Conservation (phyloP, 257 asterid genomes). For the Solanum paucissectum region DNA sequence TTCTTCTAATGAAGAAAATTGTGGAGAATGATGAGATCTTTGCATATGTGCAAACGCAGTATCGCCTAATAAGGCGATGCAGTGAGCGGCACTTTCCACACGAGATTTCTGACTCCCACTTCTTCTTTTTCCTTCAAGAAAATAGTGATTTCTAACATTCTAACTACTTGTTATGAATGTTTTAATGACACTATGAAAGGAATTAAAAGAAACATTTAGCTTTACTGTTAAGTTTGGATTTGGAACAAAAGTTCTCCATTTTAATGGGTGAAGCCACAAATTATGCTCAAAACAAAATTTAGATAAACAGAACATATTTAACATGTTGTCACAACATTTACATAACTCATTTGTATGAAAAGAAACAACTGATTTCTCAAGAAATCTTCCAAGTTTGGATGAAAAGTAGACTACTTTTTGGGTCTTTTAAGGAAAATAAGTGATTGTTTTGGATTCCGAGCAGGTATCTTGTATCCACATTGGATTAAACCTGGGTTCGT, state of each 20-base stretch:
- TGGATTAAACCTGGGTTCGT: too few species aligned
- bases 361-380: too few species aligned
- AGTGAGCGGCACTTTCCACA: conserved; percentile 4
- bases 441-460: too few species aligned
- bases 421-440: too few species aligned
- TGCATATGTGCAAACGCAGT: conserved; percentile 1
- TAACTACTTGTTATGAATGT: background rate
- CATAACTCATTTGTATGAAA: background rate
- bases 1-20: background rate
- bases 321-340: background rate
- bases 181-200: background rate
- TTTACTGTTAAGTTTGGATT: background rate
- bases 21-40: background rate
- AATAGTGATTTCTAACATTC: background rate
- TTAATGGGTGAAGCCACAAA: background rate
- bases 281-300: background rate
- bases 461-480: too few species aligned
- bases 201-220: background rate
- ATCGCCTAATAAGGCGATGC: background rate
- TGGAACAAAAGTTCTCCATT: background rate
- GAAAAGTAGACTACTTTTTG: too few species aligned
- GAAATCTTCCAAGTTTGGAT: too few species aligned
- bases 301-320: background rate
- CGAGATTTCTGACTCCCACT: background rate
- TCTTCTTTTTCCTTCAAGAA: background rate